Base-by-base conservation (phyloP, 148 eudicot genomes). In the Rhododendron griersonianum region DNA sequence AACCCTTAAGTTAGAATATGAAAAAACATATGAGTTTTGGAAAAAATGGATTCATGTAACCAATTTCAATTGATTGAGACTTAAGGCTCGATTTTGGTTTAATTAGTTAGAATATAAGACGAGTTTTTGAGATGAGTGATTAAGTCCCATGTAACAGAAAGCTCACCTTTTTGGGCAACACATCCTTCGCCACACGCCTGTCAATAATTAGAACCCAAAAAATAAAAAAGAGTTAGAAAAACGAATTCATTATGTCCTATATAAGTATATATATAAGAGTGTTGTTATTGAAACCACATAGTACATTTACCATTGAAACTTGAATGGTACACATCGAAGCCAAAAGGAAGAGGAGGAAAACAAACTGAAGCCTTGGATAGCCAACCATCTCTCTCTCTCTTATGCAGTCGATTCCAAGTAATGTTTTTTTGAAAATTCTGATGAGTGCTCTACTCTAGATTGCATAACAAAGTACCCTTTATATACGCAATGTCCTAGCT, bases 311-410 rank as follows among this genome's bases (percentile, higher is more conserved):
- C 81, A 78, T 37, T 45, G 81, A 78, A n/a, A 78, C 55, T 78
- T 47, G 81, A 11, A 78, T 78, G 55, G 81, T 78, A 44, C 53
- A 78, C 81, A 45, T 45, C 3, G 57, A 78, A 78, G 55, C 81
- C 81, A 78, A 41, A 47, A 78, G 81, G 81, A 45, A 44, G 55
- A 78, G 13, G 55, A 78, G 81, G 81, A 78, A 78, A 45, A n/a
- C 30, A 23, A 11, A 78, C 47, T 45, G 81, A 78, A 45, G 53
- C 33, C 81, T 78, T 78, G 81, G 11, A 45, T 21, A 78, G 19
- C 81, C 33, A 78, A 33, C 35, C 81, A 78, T 78, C 0, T 18
- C 19, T 45, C 55, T 41, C 44, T 35, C 10, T 16, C 1, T 77
- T 44, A 11, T 45, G 53, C 30, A 45, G 5, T 37, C 10, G n/a